Conservation (phyloP, 306 rosid species). For the Pyrus bretschneideri region DNA sequence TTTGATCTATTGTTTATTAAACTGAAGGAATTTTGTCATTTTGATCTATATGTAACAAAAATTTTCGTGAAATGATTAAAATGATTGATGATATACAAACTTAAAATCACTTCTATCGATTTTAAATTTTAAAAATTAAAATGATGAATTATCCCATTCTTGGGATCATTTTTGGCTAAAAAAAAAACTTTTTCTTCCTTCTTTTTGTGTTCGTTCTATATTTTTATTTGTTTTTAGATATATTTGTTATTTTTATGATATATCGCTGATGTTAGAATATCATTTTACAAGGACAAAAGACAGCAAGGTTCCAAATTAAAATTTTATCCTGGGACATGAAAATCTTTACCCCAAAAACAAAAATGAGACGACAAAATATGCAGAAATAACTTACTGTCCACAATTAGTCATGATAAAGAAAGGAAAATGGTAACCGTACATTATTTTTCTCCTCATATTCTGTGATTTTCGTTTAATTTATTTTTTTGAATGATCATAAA, state of each 20-base stretch:
- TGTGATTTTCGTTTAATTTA: no score
- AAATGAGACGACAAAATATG: neutral
- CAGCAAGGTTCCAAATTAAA: neutral
- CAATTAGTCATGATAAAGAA: neutral
- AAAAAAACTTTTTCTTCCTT: no score
- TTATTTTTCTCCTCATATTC: no score
- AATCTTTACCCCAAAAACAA: neutral
- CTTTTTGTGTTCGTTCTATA: neutral
- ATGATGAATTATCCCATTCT: no score
- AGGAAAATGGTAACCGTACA: no score
- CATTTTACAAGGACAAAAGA: neutral
- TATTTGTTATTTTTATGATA: neutral
- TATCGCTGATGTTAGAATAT: neutral
- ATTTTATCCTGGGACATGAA: neutral
- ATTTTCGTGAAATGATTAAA: accelerated
- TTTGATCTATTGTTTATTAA: no score
- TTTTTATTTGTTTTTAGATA: neutral
- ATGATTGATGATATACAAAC: no score
- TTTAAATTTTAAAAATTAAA: no score
- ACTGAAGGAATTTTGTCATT: no score
- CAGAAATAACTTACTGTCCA: neutral
- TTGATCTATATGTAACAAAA: no score
- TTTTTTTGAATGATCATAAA: neutral
- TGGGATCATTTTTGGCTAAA: no score
- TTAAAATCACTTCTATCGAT: accelerated